Evolutionary conservation across 1,284 basidiomycete genomes (phyloP), one percentile per base, ranked within the genome.

Genomic region (Puccinia sorghi): DNA sequence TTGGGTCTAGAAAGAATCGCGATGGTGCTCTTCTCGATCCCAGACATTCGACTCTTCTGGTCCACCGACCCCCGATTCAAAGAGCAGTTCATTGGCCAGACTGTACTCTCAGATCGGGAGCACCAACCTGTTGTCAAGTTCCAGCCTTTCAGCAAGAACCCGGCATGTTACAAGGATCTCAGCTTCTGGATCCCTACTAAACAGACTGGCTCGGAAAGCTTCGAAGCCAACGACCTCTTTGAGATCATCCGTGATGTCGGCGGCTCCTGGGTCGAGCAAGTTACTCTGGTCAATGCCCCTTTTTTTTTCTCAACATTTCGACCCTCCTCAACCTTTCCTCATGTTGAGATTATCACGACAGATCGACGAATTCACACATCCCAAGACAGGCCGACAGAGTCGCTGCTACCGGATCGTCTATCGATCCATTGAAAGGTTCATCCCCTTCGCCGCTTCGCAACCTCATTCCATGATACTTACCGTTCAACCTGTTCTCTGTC

Each of bases 31-130:
- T 99, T 92, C 86, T 92, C 90, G 20, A 97, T 99, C 78, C 97
- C 96, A 3, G 97, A 99, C 84, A 99, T 99, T 83, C 92, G 97
- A n/a, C 87, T 99, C 15, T 99, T 99, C 88, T 99, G 97, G 97
- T 95, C 94, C 1, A 85, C 87, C 71, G 97, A 99, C 83, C 83
- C 88, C 22, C 90, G 96, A 11, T 99, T 99, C 88, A 86, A 92
- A 43, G 88, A 88, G 12, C 97, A 99, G 82, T 99, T 99, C 86
- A 13, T 25, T n/a, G n/a, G 43, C 22, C 37, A 64, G 37, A 17
- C 37, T 15, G 20, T 43, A 5, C 22, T 64, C 1, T 63, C 59
- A 39, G 17, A 27, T 63, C 39, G 8, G 39, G 85, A 87, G 46
- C 86, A 88, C 48, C 91, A 90, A n/a, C 85, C 90, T 79, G 91